Base-by-base conservation (phyloP, 768 basidiomycete genomes). In the Macrolepiota dolichaula region DNA sequence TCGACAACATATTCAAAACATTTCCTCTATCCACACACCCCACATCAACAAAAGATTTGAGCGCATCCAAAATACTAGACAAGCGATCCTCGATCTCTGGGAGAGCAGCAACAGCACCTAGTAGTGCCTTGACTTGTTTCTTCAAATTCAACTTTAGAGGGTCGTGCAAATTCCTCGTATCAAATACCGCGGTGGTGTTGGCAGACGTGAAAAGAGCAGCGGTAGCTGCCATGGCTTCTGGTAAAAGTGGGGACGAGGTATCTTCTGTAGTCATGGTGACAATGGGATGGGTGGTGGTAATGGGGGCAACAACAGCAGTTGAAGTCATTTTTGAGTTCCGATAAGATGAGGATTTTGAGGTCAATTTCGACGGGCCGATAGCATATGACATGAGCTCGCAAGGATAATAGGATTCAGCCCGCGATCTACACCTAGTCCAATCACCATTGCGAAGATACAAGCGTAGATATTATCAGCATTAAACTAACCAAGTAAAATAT, bases 121-220 rank as follows among this genome's bases (percentile, higher is more conserved):
- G 70, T 46, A 91, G 70, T 2, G 70, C 66, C 55, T 69, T 74
- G 12, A 79, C 83, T 69, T 89, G 88, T 64, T 78, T 76, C 61
- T 68, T 71, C 58, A 89, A 70, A 71, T 89, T 81, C 67, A 89
- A 80, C 52, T 76, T 69, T 55, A 89, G 78, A 56, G 88, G 87
- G 74, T 89, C 81, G 67, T 76, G 74, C n/a, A 60, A 29, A 10
- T 29, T 17, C 32, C 51, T 47, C 17, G 59, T 42, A 42, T 60
- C 51, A 32, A 61, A 61, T 15, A 36, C 17, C 5, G 53, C 44
- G 22, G 59, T 40, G 13, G 59, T 61, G 36, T 61, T 54, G 3
- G 52, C 46, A 27, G 59, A 54, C 15, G 51, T 61, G 17, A 61
- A 61, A 15, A 61, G 59, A 11, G 52, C 29, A 11, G 59, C 59